These are phyloP conservation scores for Albifimbria verrucaria DNA, from an alignment of 2,329 filamentous ascomycete species.

Conservation along the genomic window DNA sequence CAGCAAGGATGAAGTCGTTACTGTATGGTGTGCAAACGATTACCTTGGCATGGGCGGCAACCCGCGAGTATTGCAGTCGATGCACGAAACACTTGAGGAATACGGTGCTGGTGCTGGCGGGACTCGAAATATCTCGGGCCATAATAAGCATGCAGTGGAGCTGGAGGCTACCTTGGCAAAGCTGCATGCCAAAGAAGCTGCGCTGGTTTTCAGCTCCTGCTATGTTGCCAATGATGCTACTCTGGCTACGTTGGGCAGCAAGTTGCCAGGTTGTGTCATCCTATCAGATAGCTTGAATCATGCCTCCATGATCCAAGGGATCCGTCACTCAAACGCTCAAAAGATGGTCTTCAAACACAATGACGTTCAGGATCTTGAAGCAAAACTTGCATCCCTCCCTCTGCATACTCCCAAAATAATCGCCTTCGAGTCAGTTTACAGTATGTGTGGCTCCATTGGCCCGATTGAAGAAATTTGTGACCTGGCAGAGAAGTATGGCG, in stretches of 20 bases:
- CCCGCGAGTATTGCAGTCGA: conserved; percentile 76
- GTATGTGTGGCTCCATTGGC: conserved; percentile 97
- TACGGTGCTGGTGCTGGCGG: conserved; percentile 95
- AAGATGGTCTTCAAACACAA: conserved; percentile 99
- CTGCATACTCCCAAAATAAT: conserved; percentile 92
- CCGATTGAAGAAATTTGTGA: conserved; percentile 96
- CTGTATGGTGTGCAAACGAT: conserved; percentile 99
- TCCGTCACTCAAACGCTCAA: conserved; percentile 92
- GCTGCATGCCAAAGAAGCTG: conserved; percentile 86
- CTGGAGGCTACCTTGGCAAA: conserved; percentile 81
- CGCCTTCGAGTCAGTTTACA: conserved; percentile 97
- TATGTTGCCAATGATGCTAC: conserved; percentile 98
- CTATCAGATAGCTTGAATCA: conserved; percentile 97
- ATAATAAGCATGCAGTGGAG: conserved; percentile 89
- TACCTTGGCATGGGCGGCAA: conserved; percentile 98
- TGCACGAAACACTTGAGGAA: conserved; percentile 92
- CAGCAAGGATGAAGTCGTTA: conserved; percentile 77
- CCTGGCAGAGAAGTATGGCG: conserved; percentile 94
- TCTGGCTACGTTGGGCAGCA: conserved; percentile 92
- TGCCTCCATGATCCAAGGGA: conserved; percentile 98
- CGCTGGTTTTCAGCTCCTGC: conserved; percentile 94
- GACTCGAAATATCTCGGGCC: conserved; percentile 97
- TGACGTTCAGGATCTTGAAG: conserved; percentile 84
- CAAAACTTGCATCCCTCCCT: conserved; percentile 84
- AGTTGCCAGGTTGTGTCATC: conserved; percentile 93